Evolutionary conservation across 1,284 basidiomycete species (phyloP).

Genomic region (Butyriboletus appendiculatus): DNA sequence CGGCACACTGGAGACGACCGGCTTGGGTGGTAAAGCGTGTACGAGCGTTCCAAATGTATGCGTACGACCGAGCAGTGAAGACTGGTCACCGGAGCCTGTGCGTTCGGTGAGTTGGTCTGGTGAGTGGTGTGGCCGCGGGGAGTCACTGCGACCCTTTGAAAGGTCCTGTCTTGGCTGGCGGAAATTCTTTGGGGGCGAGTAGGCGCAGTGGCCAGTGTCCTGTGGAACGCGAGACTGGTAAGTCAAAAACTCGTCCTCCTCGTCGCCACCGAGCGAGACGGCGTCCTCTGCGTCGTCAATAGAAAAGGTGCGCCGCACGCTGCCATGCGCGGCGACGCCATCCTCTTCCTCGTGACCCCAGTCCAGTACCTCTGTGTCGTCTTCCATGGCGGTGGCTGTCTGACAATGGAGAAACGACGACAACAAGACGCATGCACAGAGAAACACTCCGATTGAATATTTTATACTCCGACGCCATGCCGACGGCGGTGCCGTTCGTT

Average conservation of each 20-base stretch:
- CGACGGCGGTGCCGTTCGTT: conserved; percentile 28
- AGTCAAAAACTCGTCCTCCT: conserved; percentile 53
- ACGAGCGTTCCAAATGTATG: conserved; percentile 42
- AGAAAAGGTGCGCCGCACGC: conserved; percentile 30
- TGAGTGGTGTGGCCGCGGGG: conserved; percentile 8
- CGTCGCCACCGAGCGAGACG: conserved; percentile 71
- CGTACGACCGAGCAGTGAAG: conserved; percentile 29
- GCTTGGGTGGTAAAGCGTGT: conserved; percentile 75
- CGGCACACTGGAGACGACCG: conserved; percentile 52
- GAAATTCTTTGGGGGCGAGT: conserved; percentile 19
- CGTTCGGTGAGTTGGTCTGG: conserved; percentile 30
- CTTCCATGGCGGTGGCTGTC: conserved; percentile 51
- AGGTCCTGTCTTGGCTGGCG: conserved; percentile 20
- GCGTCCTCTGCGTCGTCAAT: conserved; percentile 63
- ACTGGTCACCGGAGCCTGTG: conserved; percentile 27
- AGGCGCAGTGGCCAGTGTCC: conserved; percentile 7
- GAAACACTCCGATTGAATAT: conserved; percentile 28
- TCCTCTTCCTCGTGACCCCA: conserved; percentile 77
- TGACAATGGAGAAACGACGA: conserved; percentile 7
- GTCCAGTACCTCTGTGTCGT: conserved; percentile 68
- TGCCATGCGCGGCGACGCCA: conserved; percentile 29
- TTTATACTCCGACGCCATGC: conserved; percentile 26
- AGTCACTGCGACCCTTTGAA: not conserved
- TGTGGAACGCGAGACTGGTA: conserved; percentile 36
- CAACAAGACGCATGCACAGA: conserved; percentile 16